phyloP scores from a whole-genome alignment of 108 stramenopile species.

The Skeletonema marinoi region DNA sequence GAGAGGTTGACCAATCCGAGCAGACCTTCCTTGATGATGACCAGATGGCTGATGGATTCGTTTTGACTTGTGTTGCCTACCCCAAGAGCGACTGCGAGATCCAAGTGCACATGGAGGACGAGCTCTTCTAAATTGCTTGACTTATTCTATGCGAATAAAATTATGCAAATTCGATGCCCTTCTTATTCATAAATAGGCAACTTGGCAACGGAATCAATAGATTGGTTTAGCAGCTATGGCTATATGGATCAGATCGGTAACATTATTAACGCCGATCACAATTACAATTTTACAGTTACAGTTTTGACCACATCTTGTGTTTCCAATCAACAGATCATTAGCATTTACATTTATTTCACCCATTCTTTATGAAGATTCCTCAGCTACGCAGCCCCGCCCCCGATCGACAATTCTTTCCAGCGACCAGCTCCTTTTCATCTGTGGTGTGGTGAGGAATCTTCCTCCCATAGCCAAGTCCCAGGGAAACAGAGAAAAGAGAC shows the following conservation, averaged over 20 bases:
- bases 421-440: too few species aligned
- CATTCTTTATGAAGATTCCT: too few species aligned
- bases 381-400: too few species aligned
- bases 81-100: constrained; percentile 10
- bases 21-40: constrained; percentile 36
- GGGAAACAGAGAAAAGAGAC: too few species aligned
- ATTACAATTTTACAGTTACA: neutral
- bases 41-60: constrained; percentile 24
- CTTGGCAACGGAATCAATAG: neutral
- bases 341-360: too few species aligned
- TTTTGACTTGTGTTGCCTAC: constrained; percentile 31
- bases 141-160: neutral
- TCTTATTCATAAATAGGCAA: neutral
- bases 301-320: neutral
- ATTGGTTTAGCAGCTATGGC: neutral
- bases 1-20: constrained; percentile 23
- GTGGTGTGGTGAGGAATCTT: too few species aligned
- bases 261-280: neutral
- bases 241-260: neutral
- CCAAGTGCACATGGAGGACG: constrained; percentile 22
- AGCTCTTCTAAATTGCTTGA: constrained; percentile 24
- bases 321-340: too few species aligned
- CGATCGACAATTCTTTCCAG: too few species aligned
- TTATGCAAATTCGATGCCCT: neutral
- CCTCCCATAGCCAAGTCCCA: too few species aligned